Evolutionary conservation across 306 rosid genomes (phyloP).

Genomic region (Casuarina cunninghamiana): DNA sequence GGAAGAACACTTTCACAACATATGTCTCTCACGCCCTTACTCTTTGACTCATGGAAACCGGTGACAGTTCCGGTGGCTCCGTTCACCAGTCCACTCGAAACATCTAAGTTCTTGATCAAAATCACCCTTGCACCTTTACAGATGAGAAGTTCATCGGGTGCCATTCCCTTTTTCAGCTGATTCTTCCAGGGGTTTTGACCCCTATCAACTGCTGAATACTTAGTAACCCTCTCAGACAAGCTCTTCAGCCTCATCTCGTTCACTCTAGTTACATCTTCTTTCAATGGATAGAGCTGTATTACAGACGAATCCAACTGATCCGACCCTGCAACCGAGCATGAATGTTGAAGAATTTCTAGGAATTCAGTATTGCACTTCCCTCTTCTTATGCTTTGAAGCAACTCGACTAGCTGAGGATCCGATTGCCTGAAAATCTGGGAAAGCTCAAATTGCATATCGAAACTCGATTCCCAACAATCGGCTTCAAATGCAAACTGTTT

Average conservation of each 20-base stretch:
- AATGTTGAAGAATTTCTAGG: constrained; percentile 29
- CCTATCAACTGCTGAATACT: constrained; percentile 40
- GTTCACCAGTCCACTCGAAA: constrained; percentile 44
- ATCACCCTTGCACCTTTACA: constrained; percentile 61
- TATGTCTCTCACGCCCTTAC: constrained; percentile 8
- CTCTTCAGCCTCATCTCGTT: constrained; percentile 40
- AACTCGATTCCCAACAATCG: constrained; percentile 53
- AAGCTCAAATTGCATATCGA: constrained; percentile 44
- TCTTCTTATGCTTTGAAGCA: constrained; percentile 55
- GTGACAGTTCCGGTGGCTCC: constrained; percentile 55
- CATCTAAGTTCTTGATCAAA: constrained; percentile 47
- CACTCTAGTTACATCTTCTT: constrained; percentile 40
- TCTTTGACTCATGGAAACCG: constrained; percentile 18
- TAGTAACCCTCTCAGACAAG: constrained; percentile 30
- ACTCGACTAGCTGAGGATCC: constrained; percentile 37
- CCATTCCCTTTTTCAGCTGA: constrained; percentile 39
- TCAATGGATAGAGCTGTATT: constrained; percentile 50
- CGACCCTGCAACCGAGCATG: constrained; percentile 16
- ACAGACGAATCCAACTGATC: constrained; percentile 34
- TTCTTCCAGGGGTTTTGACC: constrained; percentile 31
- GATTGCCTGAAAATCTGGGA: constrained; percentile 53
- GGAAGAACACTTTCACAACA: constrained; percentile 39
- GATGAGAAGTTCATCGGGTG: constrained; percentile 34
- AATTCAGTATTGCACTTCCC: constrained; percentile 40
- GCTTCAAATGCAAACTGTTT: constrained; percentile 60